phyloP scores from a whole-genome alignment of 2,329 filamentous ascomycete species.

The Apiospora kogelbergensis region DNA sequence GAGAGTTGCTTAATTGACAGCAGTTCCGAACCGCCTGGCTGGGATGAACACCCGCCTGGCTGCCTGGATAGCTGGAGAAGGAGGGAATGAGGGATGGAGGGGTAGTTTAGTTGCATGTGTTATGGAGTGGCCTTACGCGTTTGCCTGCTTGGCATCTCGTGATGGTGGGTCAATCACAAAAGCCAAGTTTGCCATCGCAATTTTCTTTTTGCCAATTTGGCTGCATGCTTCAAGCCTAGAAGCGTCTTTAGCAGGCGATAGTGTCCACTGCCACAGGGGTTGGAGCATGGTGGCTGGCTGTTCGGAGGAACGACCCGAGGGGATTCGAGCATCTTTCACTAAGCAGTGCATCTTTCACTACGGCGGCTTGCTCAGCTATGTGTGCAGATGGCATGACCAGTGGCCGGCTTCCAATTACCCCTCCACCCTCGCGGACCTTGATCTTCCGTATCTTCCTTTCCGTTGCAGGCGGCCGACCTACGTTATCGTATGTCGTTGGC shows the following conservation, averaged over 20 bases:
- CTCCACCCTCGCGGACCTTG: background rate
- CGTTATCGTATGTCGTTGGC: background rate
- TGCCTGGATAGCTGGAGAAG: too few relatives aligned
- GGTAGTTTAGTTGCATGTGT: background rate
- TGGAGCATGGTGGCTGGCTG: too few relatives aligned
- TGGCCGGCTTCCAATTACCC: background rate
- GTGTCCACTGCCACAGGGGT: too few relatives aligned
- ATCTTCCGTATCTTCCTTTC: background rate
- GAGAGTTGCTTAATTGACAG: too few relatives aligned
- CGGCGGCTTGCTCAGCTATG: background rate
- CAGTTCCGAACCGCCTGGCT: too few relatives aligned
- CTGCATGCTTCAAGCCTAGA: background rate
- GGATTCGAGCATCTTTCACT: too few relatives aligned
- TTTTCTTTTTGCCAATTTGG: background rate
- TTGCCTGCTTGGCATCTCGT: background rate
- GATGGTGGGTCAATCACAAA: background rate
- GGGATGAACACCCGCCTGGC: too few relatives aligned
- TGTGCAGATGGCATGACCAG: too few relatives aligned
- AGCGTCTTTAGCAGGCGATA: background rate
- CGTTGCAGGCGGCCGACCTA: background rate
- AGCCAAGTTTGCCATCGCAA: background rate
- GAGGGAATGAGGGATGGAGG: too few relatives aligned
- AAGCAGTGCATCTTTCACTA: too few relatives aligned
- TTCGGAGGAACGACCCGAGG: too few relatives aligned
- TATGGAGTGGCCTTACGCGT: background rate